These are phyloP conservation scores for Apiotrichum brassicae DNA, from an alignment of 1,284 basidiomycete species.

Conservation along the genomic window DNA sequence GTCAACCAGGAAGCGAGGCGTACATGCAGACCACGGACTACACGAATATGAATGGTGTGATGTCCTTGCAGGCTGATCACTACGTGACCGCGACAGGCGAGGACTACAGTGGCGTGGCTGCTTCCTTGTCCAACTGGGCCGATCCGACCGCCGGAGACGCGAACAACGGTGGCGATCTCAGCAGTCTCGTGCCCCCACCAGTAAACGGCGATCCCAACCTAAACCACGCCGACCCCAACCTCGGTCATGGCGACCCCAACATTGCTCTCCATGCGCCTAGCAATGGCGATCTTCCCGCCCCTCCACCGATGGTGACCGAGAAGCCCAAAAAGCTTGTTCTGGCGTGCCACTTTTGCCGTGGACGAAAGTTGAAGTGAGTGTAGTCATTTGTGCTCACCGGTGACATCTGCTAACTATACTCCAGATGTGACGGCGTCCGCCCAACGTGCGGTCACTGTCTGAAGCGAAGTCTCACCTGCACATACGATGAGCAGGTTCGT, in stretches of 20 bases:
- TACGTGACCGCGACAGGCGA: constrained; percentile 7
- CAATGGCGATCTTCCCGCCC: constrained; percentile 6
- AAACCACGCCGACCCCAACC: constrained; percentile 1
- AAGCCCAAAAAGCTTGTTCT: constrained; percentile 41
- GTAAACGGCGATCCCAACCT: constrained; percentile 7
- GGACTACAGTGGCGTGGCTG: constrained; percentile 14
- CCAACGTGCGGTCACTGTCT: constrained; percentile 35
- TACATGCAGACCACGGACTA: constrained; percentile 3
- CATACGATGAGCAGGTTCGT: constrained; percentile 46
- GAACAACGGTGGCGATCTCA: constrained; percentile 1
- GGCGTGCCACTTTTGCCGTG: constrained; percentile 48
- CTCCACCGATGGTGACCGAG: not conserved
- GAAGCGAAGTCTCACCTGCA: constrained; percentile 35
- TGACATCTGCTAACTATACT: not conserved
- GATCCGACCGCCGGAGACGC: constrained; percentile 9
- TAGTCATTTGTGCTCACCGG: too few species aligned
- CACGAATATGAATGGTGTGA: constrained; percentile 10
- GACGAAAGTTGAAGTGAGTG: constrained; percentile 47
- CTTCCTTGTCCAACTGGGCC: constrained; percentile 17
- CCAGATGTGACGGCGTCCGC: constrained; percentile 33
- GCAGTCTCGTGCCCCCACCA: not conserved
- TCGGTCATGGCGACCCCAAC: not conserved
- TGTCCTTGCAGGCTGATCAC: constrained; percentile 10
- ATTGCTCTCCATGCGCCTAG: not conserved
- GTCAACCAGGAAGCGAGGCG: not conserved